Percentiles rank a stretch among this genome's conserved stretches.
phyloP scores from a whole-genome alignment of 2,329 filamentous ascomycete species.

The Colletotrichum chrysophilum region DNA sequence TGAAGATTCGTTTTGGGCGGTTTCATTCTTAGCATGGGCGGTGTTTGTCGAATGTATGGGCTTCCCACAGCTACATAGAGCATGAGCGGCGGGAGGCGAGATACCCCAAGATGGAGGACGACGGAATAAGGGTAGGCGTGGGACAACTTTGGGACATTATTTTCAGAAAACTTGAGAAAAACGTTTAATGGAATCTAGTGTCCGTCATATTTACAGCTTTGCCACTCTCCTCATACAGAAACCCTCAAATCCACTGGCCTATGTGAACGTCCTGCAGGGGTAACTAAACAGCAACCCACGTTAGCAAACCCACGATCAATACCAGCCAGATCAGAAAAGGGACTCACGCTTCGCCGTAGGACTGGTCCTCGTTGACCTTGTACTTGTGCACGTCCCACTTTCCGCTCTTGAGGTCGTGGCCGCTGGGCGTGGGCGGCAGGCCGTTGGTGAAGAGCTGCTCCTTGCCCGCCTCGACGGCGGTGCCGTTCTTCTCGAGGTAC shows the following conservation, averaged over 20 bases:
- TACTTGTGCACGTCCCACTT: slow-evolving; percentile 74
- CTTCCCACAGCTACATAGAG: neutral
- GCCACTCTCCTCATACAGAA: slow-evolving; percentile 25
- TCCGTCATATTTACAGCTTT: slow-evolving; percentile 32
- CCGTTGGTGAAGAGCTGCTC: slow-evolving; percentile 75
- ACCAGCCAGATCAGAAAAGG: neutral
- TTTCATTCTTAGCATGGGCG: neutral
- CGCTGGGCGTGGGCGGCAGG: slow-evolving; percentile 84
- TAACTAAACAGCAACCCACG: slow-evolving; percentile 49
- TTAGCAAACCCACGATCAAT: slow-evolving; percentile 32
- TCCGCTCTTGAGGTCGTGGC: slow-evolving; percentile 60
- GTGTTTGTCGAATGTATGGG: neutral
- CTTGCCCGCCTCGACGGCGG: slow-evolving; percentile 52
- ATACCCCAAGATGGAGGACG: neutral
- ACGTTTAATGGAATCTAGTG: slow-evolving; percentile 30
- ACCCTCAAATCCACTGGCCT: slow-evolving; percentile 28
- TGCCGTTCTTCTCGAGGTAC: slow-evolving; percentile 69
- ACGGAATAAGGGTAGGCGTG: neutral
- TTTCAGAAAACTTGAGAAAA: neutral
- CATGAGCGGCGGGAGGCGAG: neutral
- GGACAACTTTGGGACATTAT: neutral
- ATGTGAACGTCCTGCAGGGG: slow-evolving; percentile 68
- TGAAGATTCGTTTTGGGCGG: neutral
- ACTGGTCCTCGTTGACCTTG: slow-evolving; percentile 65
- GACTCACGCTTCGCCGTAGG: slow-evolving; percentile 74